Evolutionary conservation across 345 rosid species (phyloP).

Genomic region (Aquilaria sinensis): DNA sequence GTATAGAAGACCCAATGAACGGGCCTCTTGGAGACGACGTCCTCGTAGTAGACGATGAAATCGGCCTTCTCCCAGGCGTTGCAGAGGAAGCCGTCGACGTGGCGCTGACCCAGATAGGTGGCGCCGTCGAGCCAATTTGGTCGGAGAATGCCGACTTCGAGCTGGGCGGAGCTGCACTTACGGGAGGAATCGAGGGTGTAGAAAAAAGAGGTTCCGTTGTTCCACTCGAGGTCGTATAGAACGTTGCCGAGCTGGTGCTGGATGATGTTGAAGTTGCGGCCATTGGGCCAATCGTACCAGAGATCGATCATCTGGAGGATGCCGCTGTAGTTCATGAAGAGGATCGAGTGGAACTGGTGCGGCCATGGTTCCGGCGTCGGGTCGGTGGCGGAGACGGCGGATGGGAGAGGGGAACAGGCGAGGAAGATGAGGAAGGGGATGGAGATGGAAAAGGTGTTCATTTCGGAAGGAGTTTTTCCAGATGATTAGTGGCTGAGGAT

Average conservation of each 20-base stretch:
- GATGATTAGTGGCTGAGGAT: too few species aligned
- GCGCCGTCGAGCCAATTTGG: conserved; percentile 62
- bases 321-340: conserved; percentile 45
- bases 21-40: conserved; percentile 44
- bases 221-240: conserved; percentile 54
- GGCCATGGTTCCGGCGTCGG: conserved; percentile 40
- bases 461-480: neutral
- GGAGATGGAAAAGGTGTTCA: neutral
- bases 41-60: conserved; percentile 58
- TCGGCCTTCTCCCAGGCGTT: conserved; percentile 62
- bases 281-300: conserved; percentile 64
- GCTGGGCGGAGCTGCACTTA: conserved; percentile 23
- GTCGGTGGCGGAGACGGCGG: neutral
- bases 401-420: neutral
- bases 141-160: conserved; percentile 54
- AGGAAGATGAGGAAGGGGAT: conserved; percentile 9
- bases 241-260: conserved; percentile 43
- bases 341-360: conserved; percentile 39
- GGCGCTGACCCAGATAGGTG: conserved; percentile 42
- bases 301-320: conserved; percentile 38
- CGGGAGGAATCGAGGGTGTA: conserved; percentile 30
- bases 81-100: conserved; percentile 47
- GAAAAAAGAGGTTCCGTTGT: conserved; percentile 53
- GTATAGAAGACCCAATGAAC: conserved; percentile 55
- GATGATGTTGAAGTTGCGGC: conserved; percentile 54